A percentile compares a stretch with the other conserved stretches of the same genome.
phyloP scores from a whole-genome alignment of 176 grass and related monocot species.

The Oropetium thomaeum region DNA sequence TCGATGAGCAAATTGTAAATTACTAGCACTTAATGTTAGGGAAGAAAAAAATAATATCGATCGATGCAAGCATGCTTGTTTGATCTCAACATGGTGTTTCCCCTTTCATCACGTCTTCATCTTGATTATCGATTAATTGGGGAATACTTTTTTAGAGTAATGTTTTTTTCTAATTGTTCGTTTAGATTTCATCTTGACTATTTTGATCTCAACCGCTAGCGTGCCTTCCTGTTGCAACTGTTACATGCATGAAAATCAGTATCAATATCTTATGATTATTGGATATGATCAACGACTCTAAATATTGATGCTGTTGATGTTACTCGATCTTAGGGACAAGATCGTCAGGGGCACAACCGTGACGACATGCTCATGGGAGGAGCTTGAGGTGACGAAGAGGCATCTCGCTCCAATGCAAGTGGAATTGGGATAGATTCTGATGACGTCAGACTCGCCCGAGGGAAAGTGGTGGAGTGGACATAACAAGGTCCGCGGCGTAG shows the following conservation, averaged over 20 bases:
- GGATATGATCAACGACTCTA: not conserved
- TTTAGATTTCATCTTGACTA: not conserved
- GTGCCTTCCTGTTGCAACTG: not conserved
- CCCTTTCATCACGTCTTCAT: too few relatives aligned
- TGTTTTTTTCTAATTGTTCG: too few relatives aligned
- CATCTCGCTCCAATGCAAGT: not conserved
- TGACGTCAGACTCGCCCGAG: too few relatives aligned
- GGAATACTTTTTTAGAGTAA: too few relatives aligned
- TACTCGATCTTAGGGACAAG: not conserved
- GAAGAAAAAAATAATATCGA: too few relatives aligned
- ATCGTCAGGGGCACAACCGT: not conserved
- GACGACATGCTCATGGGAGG: not conserved
- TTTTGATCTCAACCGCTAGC: not conserved
- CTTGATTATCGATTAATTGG: too few relatives aligned
- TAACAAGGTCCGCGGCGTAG: conserved; percentile 11
- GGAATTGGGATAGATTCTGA: too few relatives aligned
- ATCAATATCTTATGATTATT: not conserved
- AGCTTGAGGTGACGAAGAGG: not conserved
- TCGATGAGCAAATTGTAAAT: not conserved
- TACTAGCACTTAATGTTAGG: not conserved
- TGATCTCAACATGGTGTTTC: too few relatives aligned
- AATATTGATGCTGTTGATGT: not conserved
- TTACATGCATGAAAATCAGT: not conserved
- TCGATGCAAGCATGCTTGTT: too few relatives aligned
- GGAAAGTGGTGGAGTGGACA: conserved; percentile 1